Evolutionary conservation across 2,329 filamentous ascomycete genomes (phyloP).

Genomic region (Trichoderma sp.): DNA sequence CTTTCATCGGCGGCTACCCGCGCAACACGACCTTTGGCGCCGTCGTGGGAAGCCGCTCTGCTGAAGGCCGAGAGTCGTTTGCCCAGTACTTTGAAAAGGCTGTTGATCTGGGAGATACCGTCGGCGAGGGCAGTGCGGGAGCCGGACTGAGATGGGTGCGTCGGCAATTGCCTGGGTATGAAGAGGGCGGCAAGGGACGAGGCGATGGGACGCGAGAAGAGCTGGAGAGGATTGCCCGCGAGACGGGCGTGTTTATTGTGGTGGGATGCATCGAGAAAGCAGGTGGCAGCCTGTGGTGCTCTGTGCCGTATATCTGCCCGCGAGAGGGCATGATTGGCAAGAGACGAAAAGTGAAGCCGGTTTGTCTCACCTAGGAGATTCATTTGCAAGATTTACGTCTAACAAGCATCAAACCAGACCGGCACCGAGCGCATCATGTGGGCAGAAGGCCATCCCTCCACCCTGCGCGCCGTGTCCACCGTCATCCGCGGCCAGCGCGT

Average conservation of each 20-base stretch:
- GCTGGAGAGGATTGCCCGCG: slow-evolving; percentile 73
- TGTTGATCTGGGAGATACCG: slow-evolving; percentile 82
- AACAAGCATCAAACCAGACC: slow-evolving; percentile 56
- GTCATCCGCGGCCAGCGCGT: slow-evolving; percentile 77
- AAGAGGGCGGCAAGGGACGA: slow-evolving; percentile 35
- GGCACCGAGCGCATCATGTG: slow-evolving; percentile 82
- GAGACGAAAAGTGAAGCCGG: slow-evolving; percentile 88
- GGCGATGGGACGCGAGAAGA: slow-evolving; percentile 73
- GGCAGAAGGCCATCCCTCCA: slow-evolving; percentile 81
- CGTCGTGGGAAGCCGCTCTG: slow-evolving; percentile 69
- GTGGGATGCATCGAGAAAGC: slow-evolving; percentile 78
- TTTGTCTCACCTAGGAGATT: slow-evolving; percentile 45
- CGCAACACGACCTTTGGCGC: slow-evolving; percentile 79
- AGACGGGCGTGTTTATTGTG: slow-evolving; percentile 81
- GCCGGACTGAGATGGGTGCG: slow-evolving; percentile 74
- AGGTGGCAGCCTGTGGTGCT: slow-evolving; percentile 83
- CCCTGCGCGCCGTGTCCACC: slow-evolving; percentile 77
- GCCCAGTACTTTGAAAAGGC: slow-evolving; percentile 77
- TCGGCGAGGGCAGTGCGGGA: slow-evolving; percentile 59
- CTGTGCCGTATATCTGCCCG: slow-evolving; percentile 81
- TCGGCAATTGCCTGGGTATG: slow-evolving; percentile 51
- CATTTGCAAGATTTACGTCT: neutral
- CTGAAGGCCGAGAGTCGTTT: slow-evolving; percentile 78
- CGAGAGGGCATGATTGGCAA: slow-evolving; percentile 75
- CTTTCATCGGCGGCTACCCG: slow-evolving; percentile 89